phyloP scores from a whole-genome alignment of 2,329 filamentous ascomycete genomes.

The Penicillium sumatraense region DNA sequence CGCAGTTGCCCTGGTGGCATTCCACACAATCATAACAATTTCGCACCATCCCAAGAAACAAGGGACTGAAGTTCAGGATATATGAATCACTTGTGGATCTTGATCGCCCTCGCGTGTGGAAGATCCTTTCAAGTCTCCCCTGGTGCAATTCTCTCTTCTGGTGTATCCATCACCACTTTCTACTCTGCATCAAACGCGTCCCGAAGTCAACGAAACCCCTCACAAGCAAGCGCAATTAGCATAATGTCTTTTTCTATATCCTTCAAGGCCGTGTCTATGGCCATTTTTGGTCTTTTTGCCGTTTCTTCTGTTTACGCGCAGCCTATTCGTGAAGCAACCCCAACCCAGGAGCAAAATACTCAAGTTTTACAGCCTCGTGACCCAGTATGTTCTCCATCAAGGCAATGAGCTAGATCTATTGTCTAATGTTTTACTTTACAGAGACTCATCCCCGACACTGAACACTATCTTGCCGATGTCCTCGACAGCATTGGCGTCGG shows the following conservation, averaged over 20 bases:
- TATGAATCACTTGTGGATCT: conserved; percentile 12
- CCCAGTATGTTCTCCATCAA: conserved; percentile 14
- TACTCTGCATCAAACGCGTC: not conserved
- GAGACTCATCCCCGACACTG: conserved; percentile 29
- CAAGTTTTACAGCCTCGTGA: conserved; percentile 17
- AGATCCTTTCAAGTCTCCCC: not conserved
- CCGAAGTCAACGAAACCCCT: not conserved
- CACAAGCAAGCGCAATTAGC: not conserved
- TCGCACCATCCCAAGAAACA: not conserved
- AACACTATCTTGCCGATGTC: conserved; percentile 19
- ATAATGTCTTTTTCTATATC: conserved; percentile 9
- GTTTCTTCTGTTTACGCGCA: conserved; percentile 17
- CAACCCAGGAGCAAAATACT: not conserved
- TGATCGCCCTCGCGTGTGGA: conserved; percentile 2
- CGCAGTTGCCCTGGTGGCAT: conserved; percentile 15
- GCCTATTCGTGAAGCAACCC: conserved; percentile 13
- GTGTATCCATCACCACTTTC: not conserved
- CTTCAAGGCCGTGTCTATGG: not conserved
- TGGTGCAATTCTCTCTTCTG: not conserved
- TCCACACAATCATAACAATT: conserved; percentile 16
- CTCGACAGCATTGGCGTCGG: conserved; percentile 23
- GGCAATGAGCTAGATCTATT: no score
- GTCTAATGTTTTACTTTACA: not conserved
- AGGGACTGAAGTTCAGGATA: not conserved
- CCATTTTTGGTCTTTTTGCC: conserved; percentile 8